Conservation (phyloP, 208 protist genomes). For the Acanthamoeba sp. region DNA sequence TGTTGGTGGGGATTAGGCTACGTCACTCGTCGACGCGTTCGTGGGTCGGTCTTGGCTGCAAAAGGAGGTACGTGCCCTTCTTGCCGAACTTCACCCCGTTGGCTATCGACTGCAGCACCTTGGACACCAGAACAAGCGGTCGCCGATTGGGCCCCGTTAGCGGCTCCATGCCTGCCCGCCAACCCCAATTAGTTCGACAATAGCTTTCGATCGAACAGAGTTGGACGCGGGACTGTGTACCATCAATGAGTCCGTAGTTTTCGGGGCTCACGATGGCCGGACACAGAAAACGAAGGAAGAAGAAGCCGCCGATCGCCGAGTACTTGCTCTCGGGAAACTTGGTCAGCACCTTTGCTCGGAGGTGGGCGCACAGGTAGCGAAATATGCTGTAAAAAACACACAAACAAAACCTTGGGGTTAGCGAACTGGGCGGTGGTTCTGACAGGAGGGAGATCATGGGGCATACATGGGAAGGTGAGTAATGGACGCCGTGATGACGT, state of each 20-base stretch:
- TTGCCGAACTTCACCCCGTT: slow-evolving; percentile 66
- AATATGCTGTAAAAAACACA: slow-evolving; percentile 26
- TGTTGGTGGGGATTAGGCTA: too few relatives aligned
- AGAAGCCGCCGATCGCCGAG: slow-evolving; percentile 43
- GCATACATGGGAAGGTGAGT: not conserved
- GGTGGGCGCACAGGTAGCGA: slow-evolving; percentile 35
- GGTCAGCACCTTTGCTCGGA: slow-evolving; percentile 21
- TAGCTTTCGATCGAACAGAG: too few relatives aligned
- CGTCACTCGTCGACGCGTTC: too few relatives aligned
- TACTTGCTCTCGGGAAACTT: slow-evolving; percentile 72
- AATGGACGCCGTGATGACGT: not conserved
- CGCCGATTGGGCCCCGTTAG: not conserved
- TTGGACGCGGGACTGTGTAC: too few relatives aligned
- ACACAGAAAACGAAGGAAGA: slow-evolving; percentile 69
- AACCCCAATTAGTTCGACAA: too few relatives aligned
- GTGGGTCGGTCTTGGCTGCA: too few relatives aligned
- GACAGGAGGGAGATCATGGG: not conserved
- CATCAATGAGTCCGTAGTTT: not conserved
- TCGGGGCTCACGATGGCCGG: slow-evolving; percentile 52
- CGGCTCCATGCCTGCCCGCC: not conserved
- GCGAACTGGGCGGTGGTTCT: too few relatives aligned
- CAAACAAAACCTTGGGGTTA: too few relatives aligned
- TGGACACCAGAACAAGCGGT: slow-evolving; percentile 26
- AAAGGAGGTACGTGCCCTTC: not conserved
- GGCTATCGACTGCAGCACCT: slow-evolving; percentile 58